phyloP scores from a whole-genome alignment of 2,329 filamentous ascomycete genomes.

The Hysterium pulicare region DNA sequence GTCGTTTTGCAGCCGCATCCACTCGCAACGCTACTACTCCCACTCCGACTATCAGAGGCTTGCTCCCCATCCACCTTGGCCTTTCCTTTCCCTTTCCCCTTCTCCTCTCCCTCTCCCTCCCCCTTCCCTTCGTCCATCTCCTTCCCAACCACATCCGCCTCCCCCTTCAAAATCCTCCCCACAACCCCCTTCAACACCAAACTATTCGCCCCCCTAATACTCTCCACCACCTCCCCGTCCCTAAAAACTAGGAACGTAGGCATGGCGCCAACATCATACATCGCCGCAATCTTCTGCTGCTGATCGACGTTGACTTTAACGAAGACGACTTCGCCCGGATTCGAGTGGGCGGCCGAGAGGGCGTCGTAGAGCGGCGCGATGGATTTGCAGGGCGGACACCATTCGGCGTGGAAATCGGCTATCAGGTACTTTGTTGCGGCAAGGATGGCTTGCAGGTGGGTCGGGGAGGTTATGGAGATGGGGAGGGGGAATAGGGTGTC shows the following conservation, averaged over 20 bases:
- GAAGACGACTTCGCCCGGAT: conserved; percentile 47
- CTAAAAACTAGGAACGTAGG: conserved; percentile 34
- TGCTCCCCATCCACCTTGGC: conserved; percentile 14
- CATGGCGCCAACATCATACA: conserved; percentile 49
- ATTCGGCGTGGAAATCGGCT: conserved; percentile 53
- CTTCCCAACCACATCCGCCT: conserved; percentile 23
- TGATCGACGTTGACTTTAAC: conserved; percentile 56
- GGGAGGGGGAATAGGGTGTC: conserved; percentile 6
- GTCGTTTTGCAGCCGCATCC: conserved; percentile 29
- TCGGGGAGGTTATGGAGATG: conserved; percentile 27
- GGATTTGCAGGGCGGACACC: conserved; percentile 57
- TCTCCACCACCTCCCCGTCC: conserved; percentile 26
- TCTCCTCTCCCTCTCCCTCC: conserved; percentile 5
- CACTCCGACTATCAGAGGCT: conserved; percentile 31
- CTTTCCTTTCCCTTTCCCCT: conserved; percentile 9
- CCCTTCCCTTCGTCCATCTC: conserved; percentile 10
- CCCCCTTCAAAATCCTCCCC: conserved; percentile 25
- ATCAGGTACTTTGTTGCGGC: conserved; percentile 40
- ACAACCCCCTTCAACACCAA: conserved; percentile 22
- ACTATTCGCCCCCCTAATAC: conserved; percentile 28
- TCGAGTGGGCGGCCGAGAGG: conserved; percentile 48
- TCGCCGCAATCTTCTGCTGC: conserved; percentile 45
- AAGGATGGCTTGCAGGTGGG: conserved; percentile 35
- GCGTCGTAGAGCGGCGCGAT: conserved; percentile 52
- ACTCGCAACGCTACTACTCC: conserved; percentile 31